Base-by-base conservation (phyloP, 495 filamentous ascomycete genomes). In the Penicillium argentinense region DNA sequence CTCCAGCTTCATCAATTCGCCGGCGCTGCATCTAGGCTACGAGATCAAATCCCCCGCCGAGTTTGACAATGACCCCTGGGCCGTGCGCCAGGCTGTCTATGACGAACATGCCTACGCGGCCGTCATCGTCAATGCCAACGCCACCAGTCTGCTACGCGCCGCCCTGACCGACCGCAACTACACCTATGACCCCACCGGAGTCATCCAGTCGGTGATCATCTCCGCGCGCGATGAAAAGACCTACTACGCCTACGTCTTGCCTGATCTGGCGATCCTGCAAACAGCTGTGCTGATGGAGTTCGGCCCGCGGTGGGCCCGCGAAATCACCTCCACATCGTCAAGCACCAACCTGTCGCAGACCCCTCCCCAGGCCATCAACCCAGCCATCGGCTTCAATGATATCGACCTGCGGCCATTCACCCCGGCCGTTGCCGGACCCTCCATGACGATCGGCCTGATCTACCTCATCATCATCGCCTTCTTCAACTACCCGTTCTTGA, bases 391-490 rank as follows among this genome's bases (percentile, higher is more conserved):
- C 3, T 84, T 85, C 63, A 77, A 75, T 12, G 61, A 61, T 1
- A 72, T 78, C 55, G 83, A 86, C 46, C 69, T 88, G 3, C 76
- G 84, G 5, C 84, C 84, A 1, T 87, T 88, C 54, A 53, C 57
- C 0, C 81, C 82, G 0, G 69, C 74, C 6, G 72, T 76, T 3
- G 68, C 75, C 3, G 79, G 72, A 2, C 84, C 84, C 0, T 74
- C 84, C 5, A 76, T 86, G 7, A 77, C 74, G 2, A 82, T 88
- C 45, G 84, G 84, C 0, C 60, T 88, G 25, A 86, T 87, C 58
- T 87, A 88, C 62, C 67, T 89, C 18, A 86, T 88, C 58, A 86
- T 89, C 60, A 71, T 88, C 26, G 77, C 83, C 4, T 87, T 87
- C 69, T 87, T 87, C 72, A 82, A 78, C 39, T 86, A 84, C 60